Conservation (phyloP, 495 filamentous ascomycete species). For the Penicillium ucsense region DNA sequence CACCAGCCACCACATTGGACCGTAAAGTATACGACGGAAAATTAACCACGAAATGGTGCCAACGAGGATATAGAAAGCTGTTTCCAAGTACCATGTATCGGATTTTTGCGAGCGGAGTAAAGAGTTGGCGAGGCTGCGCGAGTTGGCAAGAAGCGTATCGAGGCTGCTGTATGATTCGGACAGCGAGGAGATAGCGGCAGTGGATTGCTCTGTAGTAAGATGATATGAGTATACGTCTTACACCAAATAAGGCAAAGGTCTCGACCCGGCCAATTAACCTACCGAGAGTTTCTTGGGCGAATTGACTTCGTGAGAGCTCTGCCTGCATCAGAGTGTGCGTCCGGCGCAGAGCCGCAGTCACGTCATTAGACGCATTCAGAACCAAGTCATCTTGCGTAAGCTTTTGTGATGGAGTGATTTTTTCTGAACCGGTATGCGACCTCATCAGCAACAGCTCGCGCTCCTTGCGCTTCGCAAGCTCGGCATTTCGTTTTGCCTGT, state of each 20-base stretch:
- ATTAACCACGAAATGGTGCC: slow-evolving; percentile 75
- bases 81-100: slow-evolving; percentile 94
- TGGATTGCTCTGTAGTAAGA: slow-evolving; percentile 47
- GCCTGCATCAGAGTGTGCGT: slow-evolving; percentile 76
- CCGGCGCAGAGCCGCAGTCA: slow-evolving; percentile 73
- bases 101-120: slow-evolving; percentile 81
- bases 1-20: slow-evolving; percentile 80
- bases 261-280: slow-evolving; percentile 1
- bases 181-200: slow-evolving; percentile 68
- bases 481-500: slow-evolving; percentile 65
- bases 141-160: slow-evolving; percentile 62
- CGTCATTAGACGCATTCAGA: slow-evolving; percentile 64
- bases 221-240: no score
- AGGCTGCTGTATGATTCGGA: slow-evolving; percentile 69
- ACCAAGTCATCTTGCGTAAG: slow-evolving; percentile 58
- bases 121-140: slow-evolving; percentile 64
- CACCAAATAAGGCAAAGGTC: no score
- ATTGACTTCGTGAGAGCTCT: slow-evolving; percentile 74
- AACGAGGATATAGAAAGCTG: slow-evolving; percentile 70
- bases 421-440: slow-evolving; percentile 24
- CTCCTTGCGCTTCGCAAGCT: slow-evolving; percentile 63
- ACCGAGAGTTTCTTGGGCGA: slow-evolving; percentile 76
- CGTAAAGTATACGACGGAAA: slow-evolving; percentile 74
- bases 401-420: slow-evolving; percentile 31
- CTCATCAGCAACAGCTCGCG: slow-evolving; percentile 63